These are phyloP conservation scores for Waltiozyma sp. DNA, from an alignment of 1,139 yeast species.

Conservation along the genomic window DNA sequence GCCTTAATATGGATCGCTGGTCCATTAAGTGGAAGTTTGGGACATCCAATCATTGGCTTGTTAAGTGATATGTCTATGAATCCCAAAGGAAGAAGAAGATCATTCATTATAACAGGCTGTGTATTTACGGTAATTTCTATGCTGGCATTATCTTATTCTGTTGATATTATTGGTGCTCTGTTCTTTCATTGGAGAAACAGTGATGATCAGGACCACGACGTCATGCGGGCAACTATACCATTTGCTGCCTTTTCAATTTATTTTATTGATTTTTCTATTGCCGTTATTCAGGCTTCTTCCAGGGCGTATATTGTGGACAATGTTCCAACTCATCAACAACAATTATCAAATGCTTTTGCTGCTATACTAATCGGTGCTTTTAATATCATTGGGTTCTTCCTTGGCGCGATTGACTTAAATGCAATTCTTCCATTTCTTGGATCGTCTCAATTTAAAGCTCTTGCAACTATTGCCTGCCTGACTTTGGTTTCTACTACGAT, in stretches of 20 bases:
- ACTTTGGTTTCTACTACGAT: conserved; percentile 28
- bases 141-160: conserved; percentile 36
- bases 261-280: conserved; percentile 43
- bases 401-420: conserved; percentile 35
- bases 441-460: conserved; percentile 37
- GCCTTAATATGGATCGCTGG: conserved; percentile 56
- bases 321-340: conserved; percentile 42
- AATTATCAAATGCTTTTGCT: conserved; percentile 61
- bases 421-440: conserved; percentile 28
- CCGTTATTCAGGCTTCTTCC: conserved; percentile 48
- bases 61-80: conserved; percentile 38
- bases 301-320: conserved; percentile 50
- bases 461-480: conserved; percentile 33
- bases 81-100: conserved; percentile 39
- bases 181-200: conserved; percentile 13
- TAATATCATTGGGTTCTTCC: conserved; percentile 41
- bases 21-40: conserved; percentile 46
- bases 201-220: conserved; percentile 8
- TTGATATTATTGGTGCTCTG: conserved; percentile 23
- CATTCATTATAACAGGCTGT: conserved; percentile 44
- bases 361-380: conserved; percentile 55
- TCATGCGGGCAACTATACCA: conserved; percentile 24
- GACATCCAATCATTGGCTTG: conserved; percentile 50
- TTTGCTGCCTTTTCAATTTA: conserved; percentile 42
- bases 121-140: conserved; percentile 33